Evolutionary conservation across 2,329 filamentous ascomycete species (phyloP).

Genomic region (Diaporthe capsici): DNA sequence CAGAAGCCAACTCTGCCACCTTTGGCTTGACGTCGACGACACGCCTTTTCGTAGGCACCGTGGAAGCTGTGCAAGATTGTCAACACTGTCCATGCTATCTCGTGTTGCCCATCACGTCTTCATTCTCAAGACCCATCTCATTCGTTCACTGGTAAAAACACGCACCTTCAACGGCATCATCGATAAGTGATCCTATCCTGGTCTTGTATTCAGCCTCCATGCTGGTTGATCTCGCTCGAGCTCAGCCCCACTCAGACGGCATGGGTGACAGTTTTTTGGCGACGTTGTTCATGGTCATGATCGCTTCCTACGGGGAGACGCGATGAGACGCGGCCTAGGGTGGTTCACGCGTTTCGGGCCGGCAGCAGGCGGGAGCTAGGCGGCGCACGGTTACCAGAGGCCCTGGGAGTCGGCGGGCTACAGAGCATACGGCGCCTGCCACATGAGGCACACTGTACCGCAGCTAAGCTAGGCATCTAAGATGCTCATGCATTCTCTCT

Average conservation of each 20-base stretch:
- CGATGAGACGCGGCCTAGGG: constrained; percentile 15
- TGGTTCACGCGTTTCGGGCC: constrained; percentile 37
- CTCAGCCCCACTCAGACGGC: constrained; percentile 13
- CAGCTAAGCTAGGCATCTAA: neutral
- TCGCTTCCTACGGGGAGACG: constrained; percentile 6
- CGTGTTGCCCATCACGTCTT: neutral
- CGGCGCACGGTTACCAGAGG: neutral
- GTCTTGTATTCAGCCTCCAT: constrained; percentile 39
- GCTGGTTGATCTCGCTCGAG: neutral
- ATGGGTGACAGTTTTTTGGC: neutral
- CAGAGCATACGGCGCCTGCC: neutral
- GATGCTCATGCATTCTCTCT: neutral
- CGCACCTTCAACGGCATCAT: constrained; percentile 54
- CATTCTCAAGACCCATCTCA: too few relatives aligned
- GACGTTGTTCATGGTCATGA: neutral
- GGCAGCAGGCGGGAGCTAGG: constrained; percentile 26
- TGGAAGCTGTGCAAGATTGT: constrained; percentile 61
- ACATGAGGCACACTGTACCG: neutral
- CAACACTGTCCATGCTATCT: constrained; percentile 12
- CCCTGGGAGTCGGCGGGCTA: neutral
- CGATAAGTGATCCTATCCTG: constrained; percentile 49
- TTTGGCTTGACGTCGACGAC: constrained; percentile 72
- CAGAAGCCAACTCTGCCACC: constrained; percentile 73
- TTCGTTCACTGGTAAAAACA: neutral
- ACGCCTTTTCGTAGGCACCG: constrained; percentile 76